Evolutionary conservation across 768 basidiomycete species (phyloP).

Genomic region (Auricularia cornea): DNA sequence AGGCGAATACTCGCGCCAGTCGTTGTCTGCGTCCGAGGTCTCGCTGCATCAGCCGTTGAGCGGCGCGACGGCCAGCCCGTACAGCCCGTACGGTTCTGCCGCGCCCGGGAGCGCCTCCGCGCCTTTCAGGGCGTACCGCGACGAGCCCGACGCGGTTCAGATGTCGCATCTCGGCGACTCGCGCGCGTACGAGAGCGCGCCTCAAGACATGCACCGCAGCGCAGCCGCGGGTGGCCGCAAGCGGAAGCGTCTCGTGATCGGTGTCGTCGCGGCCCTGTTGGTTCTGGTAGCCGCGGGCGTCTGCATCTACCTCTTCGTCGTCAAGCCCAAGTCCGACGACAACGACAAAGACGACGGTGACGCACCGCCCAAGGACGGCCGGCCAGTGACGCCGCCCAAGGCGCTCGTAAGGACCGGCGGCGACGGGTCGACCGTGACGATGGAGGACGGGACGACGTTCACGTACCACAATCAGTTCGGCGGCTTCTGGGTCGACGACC

Average conservation of each 20-base stretch:
- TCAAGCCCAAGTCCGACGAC: constrained; percentile 36
- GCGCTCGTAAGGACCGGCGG: constrained; percentile 52
- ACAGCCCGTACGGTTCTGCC: background rate
- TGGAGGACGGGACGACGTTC: constrained; percentile 78
- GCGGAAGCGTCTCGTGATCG: constrained; percentile 33
- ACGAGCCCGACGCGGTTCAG: background rate
- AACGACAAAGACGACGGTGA: background rate
- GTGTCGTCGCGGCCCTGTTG: constrained; percentile 38
- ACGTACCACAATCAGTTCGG: constrained; percentile 76
- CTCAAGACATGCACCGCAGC: background rate
- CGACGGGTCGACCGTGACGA: constrained; percentile 66
- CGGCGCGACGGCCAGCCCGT: background rate
- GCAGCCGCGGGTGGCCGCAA: constrained; percentile 14
- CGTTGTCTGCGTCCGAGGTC: background rate
- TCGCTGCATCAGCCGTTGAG: background rate
- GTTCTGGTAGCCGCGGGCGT: constrained; percentile 53
- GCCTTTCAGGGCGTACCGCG: background rate
- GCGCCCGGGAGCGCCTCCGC: background rate
- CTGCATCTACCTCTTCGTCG: constrained; percentile 55
- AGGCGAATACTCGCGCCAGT: background rate
- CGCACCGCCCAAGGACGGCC: background rate
- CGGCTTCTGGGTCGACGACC: constrained; percentile 84
- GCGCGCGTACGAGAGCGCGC: background rate
- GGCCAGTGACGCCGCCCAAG: constrained; percentile 10
- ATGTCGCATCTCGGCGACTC: background rate